These are phyloP conservation scores for Teratosphaeria zuluensis DNA, from an alignment of 2,329 filamentous ascomycete genomes.

Conservation along the genomic window DNA sequence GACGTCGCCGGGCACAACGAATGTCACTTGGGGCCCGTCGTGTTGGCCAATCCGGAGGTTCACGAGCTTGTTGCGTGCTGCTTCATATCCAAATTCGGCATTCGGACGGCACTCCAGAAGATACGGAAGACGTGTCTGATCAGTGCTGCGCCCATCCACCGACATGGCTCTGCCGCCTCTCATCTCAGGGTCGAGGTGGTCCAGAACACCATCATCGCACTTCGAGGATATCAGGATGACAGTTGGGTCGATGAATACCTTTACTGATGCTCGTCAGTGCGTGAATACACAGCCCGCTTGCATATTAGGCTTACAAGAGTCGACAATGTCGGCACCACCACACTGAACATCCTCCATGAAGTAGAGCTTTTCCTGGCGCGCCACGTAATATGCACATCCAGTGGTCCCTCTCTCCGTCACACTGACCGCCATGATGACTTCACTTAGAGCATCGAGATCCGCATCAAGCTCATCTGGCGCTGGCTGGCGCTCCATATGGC, in stretches of 20 bases:
- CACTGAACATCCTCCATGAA: conserved; percentile 67
- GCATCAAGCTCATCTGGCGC: conserved; percentile 6
- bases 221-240: conserved; percentile 49
- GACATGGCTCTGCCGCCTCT: conserved; percentile 18
- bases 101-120: conserved; percentile 59
- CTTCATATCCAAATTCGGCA: conserved; percentile 61
- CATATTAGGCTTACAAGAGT: conserved; percentile 29
- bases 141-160: conserved; percentile 21
- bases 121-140: conserved; percentile 47
- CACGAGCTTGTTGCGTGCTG: conserved; percentile 56
- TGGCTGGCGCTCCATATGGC: conserved; percentile 5
- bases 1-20: conserved; percentile 53
- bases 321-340: conserved; percentile 54
- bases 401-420: conserved; percentile 60
- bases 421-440: conserved; percentile 73
- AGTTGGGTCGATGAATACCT: conserved; percentile 52
- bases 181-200: conserved; percentile 31
- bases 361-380: conserved; percentile 58
- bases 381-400: conserved; percentile 77
- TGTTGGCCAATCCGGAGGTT: conserved; percentile 46
- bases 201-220: conserved; percentile 40
- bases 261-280: conserved; percentile 36
- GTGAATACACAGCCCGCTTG: not conserved
- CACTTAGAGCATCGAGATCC: conserved; percentile 45
- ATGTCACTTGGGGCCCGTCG: conserved; percentile 40